Evolutionary conservation across 139 green algal genomes (phyloP), one percentile per base, ranked within the genome.

Genomic region (Haematococcus sp.): DNA sequence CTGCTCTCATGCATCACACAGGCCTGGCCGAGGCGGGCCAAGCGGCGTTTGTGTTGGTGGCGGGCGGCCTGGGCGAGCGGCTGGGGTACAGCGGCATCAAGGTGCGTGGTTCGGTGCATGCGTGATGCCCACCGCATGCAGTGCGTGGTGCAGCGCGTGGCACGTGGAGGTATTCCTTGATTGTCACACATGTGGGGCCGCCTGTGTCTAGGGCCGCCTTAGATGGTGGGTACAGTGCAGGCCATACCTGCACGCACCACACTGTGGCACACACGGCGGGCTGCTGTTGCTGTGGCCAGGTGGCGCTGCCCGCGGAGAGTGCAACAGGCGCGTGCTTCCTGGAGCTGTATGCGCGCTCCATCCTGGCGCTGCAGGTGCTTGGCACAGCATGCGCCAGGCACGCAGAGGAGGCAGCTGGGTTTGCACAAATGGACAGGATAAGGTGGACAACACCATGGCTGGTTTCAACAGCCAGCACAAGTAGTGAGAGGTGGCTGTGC

Each of bases 1-100:
- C n/a, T n/a, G n/a, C n/a, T n/a, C n/a, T n/a, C n/a, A n/a, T n/a
- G n/a, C n/a, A n/a, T n/a, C n/a, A 22, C 32, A 52, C 40, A 61
- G 90, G 91, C 22, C 72, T 90, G 59, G 25, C 33, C n/a, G 83
- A 81, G 19, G 86, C 83, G 4, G 81, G 61, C 0, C 3, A 64
- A 1, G 76, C 90, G 0, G 95, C 89, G 1, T 99, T 98, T 86
- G 96, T 99, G 80, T 88, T 99, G 63, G 96, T 99, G 72, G 96
- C 96, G 27, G 96, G 96, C 0, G 96, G 96, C 0, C 86, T 99
- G 61, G 96, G 96, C 1, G 96, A 99, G 85, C 83, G 96, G 11
- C 86, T 99, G 64, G 96, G 95, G 1, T 99, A 98, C 81, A 59
- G 35, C 20, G 63, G 63, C 35, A 70, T 70, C 35, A 70, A 70